Base-by-base conservation (phyloP, 768 basidiomycete species). In the Megacollybia marginata region DNA sequence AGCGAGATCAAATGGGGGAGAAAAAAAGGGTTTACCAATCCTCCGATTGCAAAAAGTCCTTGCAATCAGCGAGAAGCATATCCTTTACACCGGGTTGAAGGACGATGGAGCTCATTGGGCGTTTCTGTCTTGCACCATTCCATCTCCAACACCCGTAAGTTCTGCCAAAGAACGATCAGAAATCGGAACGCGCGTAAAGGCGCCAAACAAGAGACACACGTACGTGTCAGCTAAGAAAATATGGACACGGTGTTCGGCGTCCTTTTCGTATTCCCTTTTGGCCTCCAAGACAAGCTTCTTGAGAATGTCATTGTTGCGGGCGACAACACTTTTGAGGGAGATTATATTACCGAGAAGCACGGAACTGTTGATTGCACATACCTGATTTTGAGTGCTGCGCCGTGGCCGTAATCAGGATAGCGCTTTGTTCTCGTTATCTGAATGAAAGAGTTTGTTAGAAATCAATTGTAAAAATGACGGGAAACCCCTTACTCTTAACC, bases 81-180 rank as follows among this genome's bases (percentile, higher is more conserved):
- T 92, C 91, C 59, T 91, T 91, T 9, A 92, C 88, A 40, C 87
- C 88, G 4, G 89, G 88, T 57, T 92, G 88, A 10, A 92, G 75
- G 12, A 92, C 89, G 53, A 93, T 92, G n/a, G 89, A 92, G 58
- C 85, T 88, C 84, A 93, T 85, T 0, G 91, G 90, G 32, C 90
- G 78, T 65, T 93, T 93, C 59, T 91, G 87, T 45, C 88, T 76
- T 5, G 89, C 86, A 40, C 88, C 90, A 57, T 89, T 92, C 85
- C 88, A 91, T 50, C 88, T 74, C 91, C 91, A 93, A 58, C 82
- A 82, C 1, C 75, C 77, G 58, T 85, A 85, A 9, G 82, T 78
- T 44, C 85, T 86, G 55, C 47, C n/a, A 46, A 35, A 32, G 42
- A 52, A 19, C 42, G 51, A 49, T 18, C 44, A 42, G 48, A 52